phyloP scores from a whole-genome alignment of 2,329 filamentous ascomycete species.

The Sodiomyces alkalinus region DNA sequence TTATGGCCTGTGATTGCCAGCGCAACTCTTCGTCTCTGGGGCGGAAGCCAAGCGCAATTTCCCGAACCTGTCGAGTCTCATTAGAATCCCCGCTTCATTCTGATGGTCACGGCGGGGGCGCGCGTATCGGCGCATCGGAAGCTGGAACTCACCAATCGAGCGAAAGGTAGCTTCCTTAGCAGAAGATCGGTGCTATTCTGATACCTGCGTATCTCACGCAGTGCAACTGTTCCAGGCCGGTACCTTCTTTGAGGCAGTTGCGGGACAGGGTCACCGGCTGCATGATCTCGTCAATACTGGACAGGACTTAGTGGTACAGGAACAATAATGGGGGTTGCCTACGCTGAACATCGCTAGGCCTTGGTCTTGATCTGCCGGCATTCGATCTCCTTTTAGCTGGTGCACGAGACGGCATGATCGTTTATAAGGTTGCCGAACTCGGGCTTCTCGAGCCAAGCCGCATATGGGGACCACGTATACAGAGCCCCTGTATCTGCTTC shows the following conservation, averaged over 20 bases:
- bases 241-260: conserved; percentile 48
- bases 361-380: conserved; percentile 12
- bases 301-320: too few species aligned
- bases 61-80: conserved; percentile 45
- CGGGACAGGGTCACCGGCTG: conserved; percentile 62
- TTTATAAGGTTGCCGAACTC: too few species aligned
- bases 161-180: conserved; percentile 65
- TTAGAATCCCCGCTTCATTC: too few species aligned
- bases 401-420: conserved; percentile 9
- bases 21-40: conserved; percentile 56
- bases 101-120: too few species aligned
- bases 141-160: conserved; percentile 44
- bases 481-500: too few species aligned
- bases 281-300: neutral
- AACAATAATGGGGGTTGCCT: conserved; percentile 6
- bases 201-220: conserved; percentile 83
- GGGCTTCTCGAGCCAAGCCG: too few species aligned
- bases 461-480: too few species aligned
- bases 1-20: conserved; percentile 93
- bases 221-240: conserved; percentile 66
- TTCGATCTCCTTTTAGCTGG: conserved; percentile 7
- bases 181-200: conserved; percentile 83
- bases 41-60: conserved; percentile 54
- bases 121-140: neutral
- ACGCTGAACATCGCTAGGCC: conserved; percentile 27